Evolutionary conservation across 2,329 filamentous ascomycete genomes (phyloP).

Genomic region (Exutisphaerella laricina): DNA sequence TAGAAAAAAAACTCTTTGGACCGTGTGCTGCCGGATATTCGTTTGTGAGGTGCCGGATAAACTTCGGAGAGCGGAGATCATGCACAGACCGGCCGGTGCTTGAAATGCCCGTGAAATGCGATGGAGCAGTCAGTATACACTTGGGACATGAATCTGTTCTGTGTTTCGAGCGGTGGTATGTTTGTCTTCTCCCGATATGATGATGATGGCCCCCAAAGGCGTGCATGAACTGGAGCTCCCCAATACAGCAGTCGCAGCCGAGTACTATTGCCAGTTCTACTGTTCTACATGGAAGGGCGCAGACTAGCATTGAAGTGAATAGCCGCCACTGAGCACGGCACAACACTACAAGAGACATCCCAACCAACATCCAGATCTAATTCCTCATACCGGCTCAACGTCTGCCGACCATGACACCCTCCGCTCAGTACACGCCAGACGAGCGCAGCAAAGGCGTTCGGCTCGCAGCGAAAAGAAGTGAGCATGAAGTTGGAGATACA

Average conservation of each 20-base stretch:
- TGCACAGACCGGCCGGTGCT: too few species aligned
- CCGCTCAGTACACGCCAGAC: slow-evolving; percentile 25
- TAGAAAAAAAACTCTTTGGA: too few species aligned
- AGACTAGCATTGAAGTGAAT: slow-evolving; percentile 1
- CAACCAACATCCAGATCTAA: background rate
- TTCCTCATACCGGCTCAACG: background rate
- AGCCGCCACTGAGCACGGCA: slow-evolving; percentile 2
- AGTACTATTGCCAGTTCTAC: background rate
- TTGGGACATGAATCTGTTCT: too few species aligned
- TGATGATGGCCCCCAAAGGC: too few species aligned
- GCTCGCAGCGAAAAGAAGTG: slow-evolving; percentile 25
- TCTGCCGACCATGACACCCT: slow-evolving; percentile 15
- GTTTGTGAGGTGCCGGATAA: too few species aligned
- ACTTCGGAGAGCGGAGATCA: too few species aligned
- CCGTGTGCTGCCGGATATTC: too few species aligned
- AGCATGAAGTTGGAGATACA: background rate
- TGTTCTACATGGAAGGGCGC: slow-evolving; percentile 8
- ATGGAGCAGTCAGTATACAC: too few species aligned
- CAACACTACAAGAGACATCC: background rate
- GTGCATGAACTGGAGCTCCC: background rate
- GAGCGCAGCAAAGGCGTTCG: slow-evolving; percentile 28
- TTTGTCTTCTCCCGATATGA: too few species aligned
- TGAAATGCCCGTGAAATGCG: too few species aligned
- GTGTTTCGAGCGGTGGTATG: too few species aligned
- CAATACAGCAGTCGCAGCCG: slow-evolving; percentile 11